Conservation (phyloP, 2,329 filamentous ascomycete species). For the Samsoniella hepiali region DNA sequence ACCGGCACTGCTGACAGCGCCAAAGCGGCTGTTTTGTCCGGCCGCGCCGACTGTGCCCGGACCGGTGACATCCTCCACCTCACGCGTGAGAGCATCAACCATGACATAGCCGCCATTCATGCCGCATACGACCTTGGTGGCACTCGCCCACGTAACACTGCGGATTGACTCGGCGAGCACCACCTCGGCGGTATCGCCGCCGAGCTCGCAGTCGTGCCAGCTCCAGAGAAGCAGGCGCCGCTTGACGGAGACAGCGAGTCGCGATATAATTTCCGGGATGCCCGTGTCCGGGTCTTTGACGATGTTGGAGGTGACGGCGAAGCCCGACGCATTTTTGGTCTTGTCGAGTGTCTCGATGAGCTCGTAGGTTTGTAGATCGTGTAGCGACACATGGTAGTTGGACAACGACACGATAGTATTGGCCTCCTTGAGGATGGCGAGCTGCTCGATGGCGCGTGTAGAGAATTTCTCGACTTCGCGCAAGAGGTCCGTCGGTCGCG, state of each 20-base stretch:
- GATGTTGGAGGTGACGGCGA: slow-evolving; percentile 93
- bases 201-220: slow-evolving; percentile 92
- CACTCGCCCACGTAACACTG: slow-evolving; percentile 86
- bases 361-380: slow-evolving; percentile 83
- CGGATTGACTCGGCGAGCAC: slow-evolving; percentile 79
- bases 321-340: slow-evolving; percentile 84
- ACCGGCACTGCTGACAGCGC: slow-evolving; percentile 75
- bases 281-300: slow-evolving; percentile 83
- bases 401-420: slow-evolving; percentile 88
- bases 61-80: slow-evolving; percentile 74
- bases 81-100: slow-evolving; percentile 74
- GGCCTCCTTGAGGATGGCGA: slow-evolving; percentile 93
- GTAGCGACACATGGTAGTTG: slow-evolving; percentile 82
- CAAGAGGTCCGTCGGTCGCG: slow-evolving; percentile 73
- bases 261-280: slow-evolving; percentile 88
- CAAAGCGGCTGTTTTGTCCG: slow-evolving; percentile 69
- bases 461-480: slow-evolving; percentile 95
- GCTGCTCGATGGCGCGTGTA: slow-evolving; percentile 82
- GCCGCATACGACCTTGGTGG: slow-evolving; percentile 81
- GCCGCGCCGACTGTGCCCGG: slow-evolving; percentile 66
- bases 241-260: slow-evolving; percentile 90
- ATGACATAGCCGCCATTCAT: slow-evolving; percentile 90
- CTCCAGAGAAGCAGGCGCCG: slow-evolving; percentile 85
- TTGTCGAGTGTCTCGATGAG: slow-evolving; percentile 74
- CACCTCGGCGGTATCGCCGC: slow-evolving; percentile 70